Conservation (phyloP, 139 green algal genomes). For the Tetradesmus lagerheimii region DNA sequence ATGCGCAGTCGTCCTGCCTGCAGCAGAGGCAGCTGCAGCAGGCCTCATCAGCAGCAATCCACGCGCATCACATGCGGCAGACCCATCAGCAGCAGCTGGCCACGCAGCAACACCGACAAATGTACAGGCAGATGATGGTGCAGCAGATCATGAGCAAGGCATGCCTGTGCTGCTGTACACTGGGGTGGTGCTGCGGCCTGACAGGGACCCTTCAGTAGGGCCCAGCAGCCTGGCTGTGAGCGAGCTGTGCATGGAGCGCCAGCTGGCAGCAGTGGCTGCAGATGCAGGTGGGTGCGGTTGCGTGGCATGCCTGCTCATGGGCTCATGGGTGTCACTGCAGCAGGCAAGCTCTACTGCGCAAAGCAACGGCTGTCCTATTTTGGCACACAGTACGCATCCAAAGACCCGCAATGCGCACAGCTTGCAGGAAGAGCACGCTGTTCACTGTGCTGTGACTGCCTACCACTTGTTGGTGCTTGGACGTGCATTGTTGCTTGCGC, state of each 20-base stretch:
- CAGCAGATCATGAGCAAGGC: constrained; percentile 67
- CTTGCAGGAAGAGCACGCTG: no score
- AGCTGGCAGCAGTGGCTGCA: constrained; percentile 70
- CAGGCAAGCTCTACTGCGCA: no score
- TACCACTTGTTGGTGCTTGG: neutral
- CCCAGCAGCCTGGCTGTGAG: constrained; percentile 58
- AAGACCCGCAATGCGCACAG: no score
- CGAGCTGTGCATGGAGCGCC: constrained; percentile 85
- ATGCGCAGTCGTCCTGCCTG: constrained; percentile 54
- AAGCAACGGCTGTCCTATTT: no score
- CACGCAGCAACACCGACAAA: constrained; percentile 64
- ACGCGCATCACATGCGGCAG: neutral
- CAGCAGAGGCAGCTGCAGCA: constrained; percentile 74
- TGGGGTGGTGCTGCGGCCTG: constrained; percentile 52
- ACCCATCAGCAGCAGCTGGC: constrained; percentile 60
- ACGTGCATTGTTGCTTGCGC: neutral
- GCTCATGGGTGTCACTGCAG: no score
- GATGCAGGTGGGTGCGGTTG: constrained; percentile 59
- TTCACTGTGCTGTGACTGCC: neutral
- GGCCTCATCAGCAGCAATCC: neutral
- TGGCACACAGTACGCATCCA: no score
- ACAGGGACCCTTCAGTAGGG: constrained; percentile 26
- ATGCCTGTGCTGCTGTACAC: constrained; percentile 76
- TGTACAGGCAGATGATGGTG: constrained; percentile 66
- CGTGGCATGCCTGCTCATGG: no score